Evolutionary conservation across 116 monocot genomes (phyloP).

Genomic region (Phalaenopsis hybrid): DNA sequence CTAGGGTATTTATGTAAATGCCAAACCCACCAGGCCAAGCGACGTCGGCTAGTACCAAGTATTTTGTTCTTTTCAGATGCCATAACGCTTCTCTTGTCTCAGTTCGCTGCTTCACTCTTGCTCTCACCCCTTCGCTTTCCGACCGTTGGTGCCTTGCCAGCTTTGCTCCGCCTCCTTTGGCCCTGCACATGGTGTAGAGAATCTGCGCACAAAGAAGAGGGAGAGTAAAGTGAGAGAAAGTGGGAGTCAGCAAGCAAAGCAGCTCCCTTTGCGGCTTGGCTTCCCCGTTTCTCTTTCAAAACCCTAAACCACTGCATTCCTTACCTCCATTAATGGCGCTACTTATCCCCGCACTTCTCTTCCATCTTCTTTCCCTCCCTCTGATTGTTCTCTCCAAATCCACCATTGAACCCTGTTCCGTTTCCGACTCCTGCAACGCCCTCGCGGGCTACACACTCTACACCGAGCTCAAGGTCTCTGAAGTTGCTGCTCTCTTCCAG

Average conservation of each 20-base stretch:
- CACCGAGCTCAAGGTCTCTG: slow-evolving; percentile 93
- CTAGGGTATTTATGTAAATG: background rate
- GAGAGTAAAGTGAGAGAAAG: background rate
- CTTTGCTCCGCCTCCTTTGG: background rate
- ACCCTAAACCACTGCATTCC: slow-evolving; percentile 2
- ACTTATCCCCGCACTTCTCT: slow-evolving; percentile 13
- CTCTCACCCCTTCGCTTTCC: background rate
- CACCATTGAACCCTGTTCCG: slow-evolving; percentile 91
- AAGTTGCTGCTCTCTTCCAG: slow-evolving; percentile 75
- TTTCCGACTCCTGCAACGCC: slow-evolving; percentile 67
- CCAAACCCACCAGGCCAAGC: too few species aligned
- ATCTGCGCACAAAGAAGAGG: background rate
- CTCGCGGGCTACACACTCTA: slow-evolving; percentile 92
- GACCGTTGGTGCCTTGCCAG: background rate
- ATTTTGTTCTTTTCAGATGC: too few species aligned
- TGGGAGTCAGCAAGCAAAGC: background rate
- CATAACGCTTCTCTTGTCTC: slow-evolving; percentile 22
- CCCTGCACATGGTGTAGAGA: background rate
- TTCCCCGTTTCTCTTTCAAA: background rate
- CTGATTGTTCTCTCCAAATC: slow-evolving; percentile 38
- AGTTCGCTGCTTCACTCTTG: background rate
- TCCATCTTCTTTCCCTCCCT: slow-evolving; percentile 7
- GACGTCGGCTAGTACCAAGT: too few species aligned
- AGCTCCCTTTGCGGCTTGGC: background rate
- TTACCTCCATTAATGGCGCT: slow-evolving; percentile 19